Evolutionary conservation across 116 monocot genomes (phyloP), one percentile per base, ranked within the genome.

Genomic region (Cymodocea nodosa): DNA sequence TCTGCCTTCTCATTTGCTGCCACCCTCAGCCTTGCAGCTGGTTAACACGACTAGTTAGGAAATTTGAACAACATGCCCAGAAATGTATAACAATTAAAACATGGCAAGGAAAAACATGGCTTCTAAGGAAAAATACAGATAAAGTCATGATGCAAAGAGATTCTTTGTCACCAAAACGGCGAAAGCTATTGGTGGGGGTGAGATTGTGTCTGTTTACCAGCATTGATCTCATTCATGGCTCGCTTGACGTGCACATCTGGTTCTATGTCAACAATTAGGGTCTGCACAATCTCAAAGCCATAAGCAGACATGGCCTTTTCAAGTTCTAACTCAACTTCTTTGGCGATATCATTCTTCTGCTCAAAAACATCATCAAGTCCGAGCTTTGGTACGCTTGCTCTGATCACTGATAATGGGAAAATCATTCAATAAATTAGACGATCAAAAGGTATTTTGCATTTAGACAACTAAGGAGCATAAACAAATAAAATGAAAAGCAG

Each of bases 221-320:
- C 89, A 77, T 89, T 89, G 35, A 89, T 89, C 63, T 89, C 89
- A 65, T 89, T 89, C 89, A 89, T 89, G n/a, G 89, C 89, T 50
- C 82, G 70, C 75, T 89, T 89, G 0, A 89, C 89, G 70, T 77
- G 81, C 22, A 68, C 79, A 25, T 89, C 89, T 54, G 84, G 84
- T 37, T 84, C 85, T 36, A 89, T 89, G 62, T 89, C 89, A 3
- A 89, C 75, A 63, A 89, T 89, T 30, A 89, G 89, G n/a, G 89
- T 84, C 72, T 89, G 89, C 23, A 79, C 89, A 50, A 89, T 89
- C 64, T 89, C 79, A 65, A 70, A 89, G 0, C 89, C 89, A 65
- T 89, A 84, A 44, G 82, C 80, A 18, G 89, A 89, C 88, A 89
- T 89, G 16, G 89, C 89, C 77, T 89, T 89, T 49, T 89, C 89